Conservation (phyloP, 106 monocot species). For the Triglochin maritima region DNA sequence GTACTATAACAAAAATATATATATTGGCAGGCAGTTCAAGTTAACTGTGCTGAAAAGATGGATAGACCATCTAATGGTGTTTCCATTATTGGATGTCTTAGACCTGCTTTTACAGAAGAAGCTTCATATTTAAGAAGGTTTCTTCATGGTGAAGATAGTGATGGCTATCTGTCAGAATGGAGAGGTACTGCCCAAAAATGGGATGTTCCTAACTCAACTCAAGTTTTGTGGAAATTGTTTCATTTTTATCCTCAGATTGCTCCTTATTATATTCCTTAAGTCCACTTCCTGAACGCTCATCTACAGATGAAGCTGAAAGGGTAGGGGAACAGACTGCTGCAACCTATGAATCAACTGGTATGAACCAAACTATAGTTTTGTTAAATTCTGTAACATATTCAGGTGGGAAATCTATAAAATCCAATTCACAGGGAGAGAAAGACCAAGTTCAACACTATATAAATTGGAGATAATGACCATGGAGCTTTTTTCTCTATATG, state of each 20-base stretch:
- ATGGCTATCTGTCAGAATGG: constrained; percentile 49
- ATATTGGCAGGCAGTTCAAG: constrained; percentile 28
- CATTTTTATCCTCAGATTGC: not conserved
- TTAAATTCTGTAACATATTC: constrained; percentile 6
- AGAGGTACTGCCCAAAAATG: constrained; percentile 33
- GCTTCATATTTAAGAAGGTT: constrained; percentile 52
- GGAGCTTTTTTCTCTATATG: constrained; percentile 66
- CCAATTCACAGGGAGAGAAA: constrained; percentile 18
- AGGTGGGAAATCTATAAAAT: constrained; percentile 43
- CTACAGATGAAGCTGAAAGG: constrained; percentile 36
- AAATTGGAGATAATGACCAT: constrained; percentile 63
- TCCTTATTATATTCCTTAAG: no score
- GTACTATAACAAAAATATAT: no score
- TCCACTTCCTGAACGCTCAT: not conserved
- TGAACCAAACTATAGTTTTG: not conserved
- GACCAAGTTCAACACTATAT: constrained; percentile 39
- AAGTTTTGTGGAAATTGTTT: not conserved
- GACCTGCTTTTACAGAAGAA: constrained; percentile 64
- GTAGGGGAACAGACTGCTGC: constrained; percentile 42
- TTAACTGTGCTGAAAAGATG: constrained; percentile 29
- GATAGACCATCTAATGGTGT: constrained; percentile 59
- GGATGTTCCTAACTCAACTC: not conserved
- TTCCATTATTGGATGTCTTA: constrained; percentile 53
- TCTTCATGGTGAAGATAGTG: constrained; percentile 28
- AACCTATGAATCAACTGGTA: constrained; percentile 40